Evolutionary conservation across 176 grass and related monocot species (phyloP).

Genomic region (Zizania latifolia): DNA sequence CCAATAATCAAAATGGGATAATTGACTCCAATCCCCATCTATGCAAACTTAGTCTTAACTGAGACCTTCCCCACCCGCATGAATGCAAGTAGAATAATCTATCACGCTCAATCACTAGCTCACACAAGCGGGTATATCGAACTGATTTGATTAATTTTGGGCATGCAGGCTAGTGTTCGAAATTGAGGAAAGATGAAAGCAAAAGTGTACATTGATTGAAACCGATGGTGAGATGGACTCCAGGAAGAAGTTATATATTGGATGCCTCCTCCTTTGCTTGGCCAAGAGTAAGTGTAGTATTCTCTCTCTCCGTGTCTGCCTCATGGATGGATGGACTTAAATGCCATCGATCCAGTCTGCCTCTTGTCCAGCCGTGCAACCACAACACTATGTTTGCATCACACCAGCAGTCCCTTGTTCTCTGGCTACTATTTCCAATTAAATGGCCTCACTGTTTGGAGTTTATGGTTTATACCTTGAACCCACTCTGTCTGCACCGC

Average conservation of each 20-base stretch:
- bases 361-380: slow-evolving; percentile 46
- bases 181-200: background rate
- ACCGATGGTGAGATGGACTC: background rate
- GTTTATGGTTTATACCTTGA: slow-evolving; percentile 83
- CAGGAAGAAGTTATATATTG: background rate
- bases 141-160: background rate
- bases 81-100: background rate
- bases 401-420: slow-evolving; percentile 51
- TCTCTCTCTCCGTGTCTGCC: background rate
- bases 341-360: slow-evolving; percentile 37
- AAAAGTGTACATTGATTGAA: background rate
- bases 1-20: background rate
- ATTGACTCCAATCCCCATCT: background rate
- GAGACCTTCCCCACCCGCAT: background rate
- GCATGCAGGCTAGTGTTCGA: background rate
- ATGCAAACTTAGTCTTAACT: background rate
- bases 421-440: slow-evolving; percentile 79
- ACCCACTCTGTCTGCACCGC: slow-evolving; percentile 58
- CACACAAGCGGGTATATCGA: background rate
- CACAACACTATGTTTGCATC: slow-evolving; percentile 76
- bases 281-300: background rate
- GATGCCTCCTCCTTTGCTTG: background rate
- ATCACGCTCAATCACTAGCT: background rate
- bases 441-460: slow-evolving; percentile 59
- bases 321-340: slow-evolving; percentile 5